Evolutionary conservation across 2,329 filamentous ascomycete genomes (phyloP).

Genomic region (Fusarium sp.): DNA sequence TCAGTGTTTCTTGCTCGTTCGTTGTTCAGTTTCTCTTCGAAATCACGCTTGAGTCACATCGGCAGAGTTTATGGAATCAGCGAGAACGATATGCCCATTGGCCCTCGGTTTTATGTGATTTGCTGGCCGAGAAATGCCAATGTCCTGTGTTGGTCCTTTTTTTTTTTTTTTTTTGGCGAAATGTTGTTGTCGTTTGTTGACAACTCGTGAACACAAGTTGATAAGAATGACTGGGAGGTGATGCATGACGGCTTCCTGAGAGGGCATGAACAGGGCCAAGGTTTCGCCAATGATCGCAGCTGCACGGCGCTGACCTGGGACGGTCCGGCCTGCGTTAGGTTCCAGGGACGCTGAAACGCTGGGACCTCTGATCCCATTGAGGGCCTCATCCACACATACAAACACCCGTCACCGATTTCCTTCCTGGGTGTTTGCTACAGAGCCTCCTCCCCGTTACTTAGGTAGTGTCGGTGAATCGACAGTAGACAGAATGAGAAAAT

Average conservation of each 20-base stretch:
- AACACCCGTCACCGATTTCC: conserved; percentile 6
- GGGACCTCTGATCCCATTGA: conserved; percentile 10
- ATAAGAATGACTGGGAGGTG: neutral
- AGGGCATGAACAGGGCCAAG: conserved; percentile 15
- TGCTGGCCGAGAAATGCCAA: too few species aligned
- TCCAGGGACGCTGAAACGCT: conserved; percentile 29
- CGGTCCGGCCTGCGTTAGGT: conserved; percentile 35
- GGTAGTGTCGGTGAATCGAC: conserved; percentile 16
- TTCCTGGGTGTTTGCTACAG: neutral
- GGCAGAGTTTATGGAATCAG: neutral
- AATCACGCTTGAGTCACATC: neutral
- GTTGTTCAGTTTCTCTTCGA: neutral
- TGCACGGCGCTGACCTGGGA: conserved; percentile 33
- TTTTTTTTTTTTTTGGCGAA: neutral
- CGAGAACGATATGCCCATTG: neutral
- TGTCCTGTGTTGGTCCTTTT: too few species aligned
- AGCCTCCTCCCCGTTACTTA: conserved; percentile 24
- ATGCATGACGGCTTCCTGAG: conserved; percentile 21
- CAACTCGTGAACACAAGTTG: neutral
- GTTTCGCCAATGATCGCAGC: conserved; percentile 18
- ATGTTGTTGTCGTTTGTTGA: neutral
- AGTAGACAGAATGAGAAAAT: neutral
- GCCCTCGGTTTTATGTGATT: neutral
- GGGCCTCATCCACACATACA: conserved; percentile 14
- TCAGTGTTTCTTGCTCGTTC: neutral